Conservation (phyloP, 371 early-diverging fungal species). For the Capniomyces stellatus region DNA sequence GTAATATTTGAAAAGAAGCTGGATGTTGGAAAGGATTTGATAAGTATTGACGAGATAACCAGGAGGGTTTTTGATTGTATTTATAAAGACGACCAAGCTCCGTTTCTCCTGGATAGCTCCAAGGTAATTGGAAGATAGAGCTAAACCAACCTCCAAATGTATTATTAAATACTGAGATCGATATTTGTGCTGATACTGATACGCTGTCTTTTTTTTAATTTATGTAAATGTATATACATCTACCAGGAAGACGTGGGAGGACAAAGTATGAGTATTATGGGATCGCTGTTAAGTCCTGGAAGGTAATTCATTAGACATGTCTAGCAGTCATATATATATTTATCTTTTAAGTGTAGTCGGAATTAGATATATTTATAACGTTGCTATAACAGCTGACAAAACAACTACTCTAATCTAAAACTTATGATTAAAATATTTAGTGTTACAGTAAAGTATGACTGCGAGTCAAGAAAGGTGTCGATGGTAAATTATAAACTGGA, state of each 20-base stretch:
- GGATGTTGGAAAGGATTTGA: too few species aligned
- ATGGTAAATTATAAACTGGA: neutral
- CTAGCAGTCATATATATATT: too few species aligned
- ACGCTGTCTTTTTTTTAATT: too few species aligned
- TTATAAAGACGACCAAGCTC: neutral
- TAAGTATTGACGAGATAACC: neutral
- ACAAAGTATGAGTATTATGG: slow-evolving; percentile 1
- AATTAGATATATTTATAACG: too few species aligned
- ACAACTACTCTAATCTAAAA: too few species aligned
- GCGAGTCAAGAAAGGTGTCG: neutral
- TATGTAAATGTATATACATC: too few species aligned
- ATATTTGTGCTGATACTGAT: too few species aligned
- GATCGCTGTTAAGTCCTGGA: slow-evolving; percentile 1
- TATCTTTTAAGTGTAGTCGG: too few species aligned
- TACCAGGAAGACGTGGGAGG: slow-evolving; percentile 1
- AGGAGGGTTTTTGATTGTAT: neutral
- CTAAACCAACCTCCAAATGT: too few species aligned
- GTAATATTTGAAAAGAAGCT: too few species aligned
- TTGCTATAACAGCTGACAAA: too few species aligned
- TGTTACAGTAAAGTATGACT: neutral
- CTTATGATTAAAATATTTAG: neutral
- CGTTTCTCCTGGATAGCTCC: neutral
- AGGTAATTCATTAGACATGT: neutral
- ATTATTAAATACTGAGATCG: too few species aligned
- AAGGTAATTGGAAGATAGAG: neutral